Evolutionary conservation across 306 rosid genomes (phyloP).

Genomic region (Cucurbita maxima): DNA sequence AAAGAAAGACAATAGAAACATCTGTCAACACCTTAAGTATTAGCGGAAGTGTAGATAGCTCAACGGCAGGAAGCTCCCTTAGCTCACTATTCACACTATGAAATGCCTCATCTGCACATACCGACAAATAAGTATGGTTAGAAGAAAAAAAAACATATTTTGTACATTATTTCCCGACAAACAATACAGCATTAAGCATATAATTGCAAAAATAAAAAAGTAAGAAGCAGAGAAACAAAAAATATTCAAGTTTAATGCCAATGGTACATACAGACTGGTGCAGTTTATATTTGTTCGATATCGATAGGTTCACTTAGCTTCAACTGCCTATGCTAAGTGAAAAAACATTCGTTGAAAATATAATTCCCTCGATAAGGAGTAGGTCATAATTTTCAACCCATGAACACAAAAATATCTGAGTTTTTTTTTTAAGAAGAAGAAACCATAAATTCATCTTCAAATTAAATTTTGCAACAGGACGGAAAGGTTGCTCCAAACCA

Average conservation of each 20-base stretch:
- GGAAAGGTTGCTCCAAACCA: no score
- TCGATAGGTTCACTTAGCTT: background rate
- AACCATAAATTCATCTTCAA: background rate
- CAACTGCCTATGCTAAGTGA: background rate
- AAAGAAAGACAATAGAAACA: background rate
- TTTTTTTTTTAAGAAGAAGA: background rate
- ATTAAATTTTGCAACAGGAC: no score
- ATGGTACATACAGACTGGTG: background rate
- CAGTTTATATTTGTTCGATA: background rate
- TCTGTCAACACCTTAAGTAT: conserved; percentile 53
- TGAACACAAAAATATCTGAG: background rate
- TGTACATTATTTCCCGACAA: background rate
- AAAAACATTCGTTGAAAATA: background rate
- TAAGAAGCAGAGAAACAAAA: background rate
- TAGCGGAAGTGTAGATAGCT: conserved; percentile 67
- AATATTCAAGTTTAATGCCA: background rate
- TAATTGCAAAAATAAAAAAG: background rate
- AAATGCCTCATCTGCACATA: conserved; percentile 53
- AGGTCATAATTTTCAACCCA: background rate
- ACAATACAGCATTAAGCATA: background rate
- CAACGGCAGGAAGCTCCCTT: conserved; percentile 78
- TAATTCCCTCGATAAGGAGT: background rate
- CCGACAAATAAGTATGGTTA: background rate
- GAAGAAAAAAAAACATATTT: background rate
- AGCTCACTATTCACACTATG: conserved; percentile 55